Base-by-base conservation (phyloP, 2,329 filamentous ascomycete species). In the Exserohilum turcica region DNA sequence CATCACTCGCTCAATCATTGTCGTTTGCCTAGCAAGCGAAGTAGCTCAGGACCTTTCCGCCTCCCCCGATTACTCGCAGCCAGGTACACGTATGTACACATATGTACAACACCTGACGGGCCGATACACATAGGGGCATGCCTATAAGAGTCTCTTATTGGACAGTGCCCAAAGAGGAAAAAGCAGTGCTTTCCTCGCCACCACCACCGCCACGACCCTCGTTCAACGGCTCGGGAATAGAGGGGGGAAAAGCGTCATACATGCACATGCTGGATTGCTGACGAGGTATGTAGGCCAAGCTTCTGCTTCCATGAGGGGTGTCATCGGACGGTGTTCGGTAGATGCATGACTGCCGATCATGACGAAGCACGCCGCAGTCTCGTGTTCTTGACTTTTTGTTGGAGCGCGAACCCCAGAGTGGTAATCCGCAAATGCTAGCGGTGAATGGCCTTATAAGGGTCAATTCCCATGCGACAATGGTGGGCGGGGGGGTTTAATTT, bases 331-430 rank as follows among this genome's bases (percentile, higher is more conserved):
- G 39, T 13, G 42, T 32, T 32, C 38, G 9, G 46, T 27, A 52
- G 37, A 52, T 44, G 56, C 45, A 57, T 38, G 54, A 48, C 33
- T 56, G 59, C 48, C 52, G 57, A 63, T 60, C 57, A 58, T 58
- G 57, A 63, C 55, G 57, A 57, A 50, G 42, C 4, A 54, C 13
- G 37, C 32, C 51, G 48, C 42, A 48, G 21, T 57, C 56, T 54
- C 53, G 56, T 51, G 56, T 38, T 52, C 16, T 43, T 6, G 24
- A 38, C 38, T 28, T 27, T 40, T 16, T 40, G 38, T 15, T 16
- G 2, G 3, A 15, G 13, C 32, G 21, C 7, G 21, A 24, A 24
- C 21, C 21, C 21, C 7, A 24, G 21, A 24, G 21, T 24, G 21
- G 21, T 24, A 24, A 37, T 37, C 35, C 19, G 35, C 35, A 5